Conservation (phyloP, 352 stramenopile species). For the Phytophthora macrochlamydospora region DNA sequence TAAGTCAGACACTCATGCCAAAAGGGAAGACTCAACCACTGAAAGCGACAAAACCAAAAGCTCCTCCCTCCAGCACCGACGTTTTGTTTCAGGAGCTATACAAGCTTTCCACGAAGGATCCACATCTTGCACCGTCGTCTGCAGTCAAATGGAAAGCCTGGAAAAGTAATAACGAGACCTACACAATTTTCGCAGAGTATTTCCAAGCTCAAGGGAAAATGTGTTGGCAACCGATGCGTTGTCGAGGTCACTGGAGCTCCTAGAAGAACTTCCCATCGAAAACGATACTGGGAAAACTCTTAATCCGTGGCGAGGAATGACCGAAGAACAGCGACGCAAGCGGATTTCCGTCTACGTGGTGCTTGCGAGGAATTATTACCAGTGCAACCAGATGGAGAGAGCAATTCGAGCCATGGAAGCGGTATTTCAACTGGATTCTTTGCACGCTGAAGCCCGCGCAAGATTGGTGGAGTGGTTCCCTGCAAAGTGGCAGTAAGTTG, state of each 20-base stretch:
- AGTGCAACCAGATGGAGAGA: slow-evolving; percentile 81
- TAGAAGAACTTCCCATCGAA: slow-evolving; percentile 17
- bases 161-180: slow-evolving; percentile 47
- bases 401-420: slow-evolving; percentile 76
- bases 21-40: slow-evolving; percentile 3
- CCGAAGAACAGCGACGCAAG: slow-evolving; percentile 20
- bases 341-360: slow-evolving; percentile 57
- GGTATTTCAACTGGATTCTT: slow-evolving; percentile 62
- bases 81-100: slow-evolving; percentile 56
- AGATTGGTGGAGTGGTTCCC: slow-evolving; percentile 70
- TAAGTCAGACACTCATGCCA: slow-evolving; percentile 5
- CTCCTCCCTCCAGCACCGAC: slow-evolving; percentile 37
- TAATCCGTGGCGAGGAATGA: slow-evolving; percentile 20
- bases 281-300: slow-evolving; percentile 3
- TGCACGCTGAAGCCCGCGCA: slow-evolving; percentile 55
- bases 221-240: slow-evolving; percentile 61
- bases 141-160: slow-evolving; percentile 43
- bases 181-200: slow-evolving; percentile 48
- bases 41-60: slow-evolving; percentile 13
- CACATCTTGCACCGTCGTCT: slow-evolving; percentile 12
- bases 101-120: slow-evolving; percentile 14
- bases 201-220: slow-evolving; percentile 54
- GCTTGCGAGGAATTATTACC: slow-evolving; percentile 69
- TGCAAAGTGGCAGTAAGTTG: slow-evolving; percentile 67
- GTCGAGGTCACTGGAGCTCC: slow-evolving; percentile 53